Base-by-base conservation (phyloP, 371 early-diverging fungal genomes). In the Mucor lusitanicus region DNA sequence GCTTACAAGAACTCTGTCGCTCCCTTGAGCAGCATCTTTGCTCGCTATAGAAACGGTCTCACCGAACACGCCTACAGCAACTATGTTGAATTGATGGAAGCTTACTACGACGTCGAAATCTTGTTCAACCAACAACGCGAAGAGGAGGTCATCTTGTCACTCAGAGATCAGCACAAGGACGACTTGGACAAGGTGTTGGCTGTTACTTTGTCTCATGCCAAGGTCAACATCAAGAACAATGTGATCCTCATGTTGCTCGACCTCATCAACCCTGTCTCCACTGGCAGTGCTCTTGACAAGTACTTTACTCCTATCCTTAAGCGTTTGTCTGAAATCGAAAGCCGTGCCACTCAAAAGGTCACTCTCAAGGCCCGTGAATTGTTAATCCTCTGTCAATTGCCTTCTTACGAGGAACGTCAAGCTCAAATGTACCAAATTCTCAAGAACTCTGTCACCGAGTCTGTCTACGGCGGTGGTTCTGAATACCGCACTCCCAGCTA, bases 361-460 rank as follows among this genome's bases (percentile, higher is more conserved):
- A 90, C 97, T 21, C 83, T 97, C 40, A 92, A 93, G 80, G 97
- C 97, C 6, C 92, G 97, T 70, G 98, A 97, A 76, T 77, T 96
- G 50, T 81, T 97, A 63, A 95, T 98, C 66, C 92, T 92, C 67
- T 91, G 91, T 83, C 97, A 97, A 78, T 76, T 97, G 64, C 98
- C 98, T 30, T 94, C 94, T 39, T 91, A 90, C 59, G 93, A 95
- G 74, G 97, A 97, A 76, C 91, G 99, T 67, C 87, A 88, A 69
- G 69, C 80, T 48, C 91, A 92, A 73, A 95, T 96, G 88, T 89
- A 91, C 70, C 86, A 89, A 63, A 94, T 96, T 62, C 85, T 98
- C 58, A 82, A 85, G 63, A 84, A 84, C 39, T 90, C 95, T 11
- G 91, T 94, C 28, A 92, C 90, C 19, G 94, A 93, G 71, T 89